Evolutionary conservation across 805 yeast genomes (phyloP).

Genomic region (Sungouiozyma ichnusensis): DNA sequence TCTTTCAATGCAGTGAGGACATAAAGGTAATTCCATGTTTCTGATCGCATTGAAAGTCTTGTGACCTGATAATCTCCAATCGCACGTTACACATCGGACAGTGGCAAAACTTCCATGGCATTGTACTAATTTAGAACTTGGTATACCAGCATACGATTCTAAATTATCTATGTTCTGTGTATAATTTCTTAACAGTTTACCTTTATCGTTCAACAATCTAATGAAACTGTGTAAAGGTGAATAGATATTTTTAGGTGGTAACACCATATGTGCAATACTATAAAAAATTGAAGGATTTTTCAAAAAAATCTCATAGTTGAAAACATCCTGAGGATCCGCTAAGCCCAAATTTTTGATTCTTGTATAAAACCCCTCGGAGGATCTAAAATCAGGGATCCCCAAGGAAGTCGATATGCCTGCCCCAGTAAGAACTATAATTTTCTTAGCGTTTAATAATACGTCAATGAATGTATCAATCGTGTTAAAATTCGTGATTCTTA

Average conservation of each 20-base stretch:
- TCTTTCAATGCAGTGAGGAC: constrained; percentile 52
- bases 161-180: constrained; percentile 86
- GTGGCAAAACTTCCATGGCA: constrained; percentile 90
- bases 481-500: constrained; percentile 41
- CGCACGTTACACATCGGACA: constrained; percentile 76
- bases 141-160: constrained; percentile 68
- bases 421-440: constrained; percentile 71
- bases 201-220: constrained; percentile 57
- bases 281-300: constrained; percentile 73
- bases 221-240: constrained; percentile 81
- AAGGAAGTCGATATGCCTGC: constrained; percentile 87
- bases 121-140: constrained; percentile 58
- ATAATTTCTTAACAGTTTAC: constrained; percentile 70
- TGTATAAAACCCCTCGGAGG: constrained; percentile 73
- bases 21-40: constrained; percentile 51
- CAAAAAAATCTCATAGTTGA: constrained; percentile 56
- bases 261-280: constrained; percentile 69
- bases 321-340: constrained; percentile 84
- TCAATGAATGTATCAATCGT: constrained; percentile 49
- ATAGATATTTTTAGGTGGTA: constrained; percentile 57
- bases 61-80: constrained; percentile 53
- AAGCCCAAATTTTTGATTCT: constrained; percentile 57
- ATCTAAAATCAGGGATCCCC: constrained; percentile 89
- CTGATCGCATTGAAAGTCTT: constrained; percentile 51
- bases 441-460: constrained; percentile 44